A percentile compares a stretch with the other conserved stretches of the same genome.
Conservation (phyloP, 1,284 basidiomycete species). For the Bondarzewia mesenterica region DNA sequence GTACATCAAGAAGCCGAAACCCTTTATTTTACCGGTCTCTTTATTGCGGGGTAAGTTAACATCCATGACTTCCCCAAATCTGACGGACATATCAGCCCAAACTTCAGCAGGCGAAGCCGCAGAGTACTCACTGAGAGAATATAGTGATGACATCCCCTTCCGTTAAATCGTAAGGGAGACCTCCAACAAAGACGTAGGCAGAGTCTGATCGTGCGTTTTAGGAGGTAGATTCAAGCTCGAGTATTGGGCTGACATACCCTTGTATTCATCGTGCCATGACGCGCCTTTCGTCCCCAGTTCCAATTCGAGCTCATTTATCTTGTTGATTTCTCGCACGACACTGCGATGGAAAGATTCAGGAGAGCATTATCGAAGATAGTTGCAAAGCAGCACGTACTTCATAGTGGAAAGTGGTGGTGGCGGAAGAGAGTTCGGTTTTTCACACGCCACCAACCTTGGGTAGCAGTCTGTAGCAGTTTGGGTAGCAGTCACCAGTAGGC, state of each 20-base stretch:
- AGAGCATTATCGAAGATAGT: not conserved
- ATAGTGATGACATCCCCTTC: slow-evolving; percentile 98
- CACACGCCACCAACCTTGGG: slow-evolving; percentile 12
- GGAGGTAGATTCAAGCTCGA: not conserved
- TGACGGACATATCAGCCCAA: too few species aligned
- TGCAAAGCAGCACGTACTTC: slow-evolving; percentile 46
- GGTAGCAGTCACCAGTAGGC: not conserved
- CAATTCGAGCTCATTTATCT: slow-evolving; percentile 91
- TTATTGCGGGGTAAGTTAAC: slow-evolving; percentile 92
- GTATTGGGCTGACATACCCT: slow-evolving; percentile 43
- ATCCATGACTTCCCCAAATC: slow-evolving; percentile 94
- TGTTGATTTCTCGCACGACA: slow-evolving; percentile 87
- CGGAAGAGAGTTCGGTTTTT: slow-evolving; percentile 2
- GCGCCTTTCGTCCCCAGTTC: slow-evolving; percentile 65
- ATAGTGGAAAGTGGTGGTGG: slow-evolving; percentile 28
- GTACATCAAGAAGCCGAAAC: slow-evolving; percentile 98
- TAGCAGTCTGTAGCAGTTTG: too few species aligned
- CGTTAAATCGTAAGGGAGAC: slow-evolving; percentile 79
- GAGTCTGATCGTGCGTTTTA: slow-evolving; percentile 53
- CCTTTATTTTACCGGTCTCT: slow-evolving; percentile 79
- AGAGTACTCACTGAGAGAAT: slow-evolving; percentile 89
- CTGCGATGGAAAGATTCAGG: slow-evolving; percentile 32
- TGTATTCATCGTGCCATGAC: slow-evolving; percentile 99
- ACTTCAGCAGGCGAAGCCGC: too few species aligned
- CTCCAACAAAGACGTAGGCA: slow-evolving; percentile 91